These are phyloP conservation scores for Linderniella brevidens DNA, from an alignment of 257 asterid species.

Conservation along the genomic window DNA sequence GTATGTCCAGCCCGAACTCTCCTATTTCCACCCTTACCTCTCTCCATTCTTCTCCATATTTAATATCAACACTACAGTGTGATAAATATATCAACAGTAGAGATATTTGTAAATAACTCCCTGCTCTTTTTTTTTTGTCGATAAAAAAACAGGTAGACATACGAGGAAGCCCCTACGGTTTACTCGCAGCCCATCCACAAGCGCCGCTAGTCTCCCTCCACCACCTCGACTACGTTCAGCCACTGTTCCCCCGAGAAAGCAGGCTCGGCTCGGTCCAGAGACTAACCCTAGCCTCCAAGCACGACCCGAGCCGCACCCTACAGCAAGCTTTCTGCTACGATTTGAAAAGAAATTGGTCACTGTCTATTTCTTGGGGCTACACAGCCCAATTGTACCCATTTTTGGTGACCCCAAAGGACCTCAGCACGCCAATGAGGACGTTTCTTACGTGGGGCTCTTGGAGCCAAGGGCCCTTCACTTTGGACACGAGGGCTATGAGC, in stretches of 20 bases:
- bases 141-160: constrained; percentile 41
- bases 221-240: constrained; percentile 49
- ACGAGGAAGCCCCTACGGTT: constrained; percentile 61
- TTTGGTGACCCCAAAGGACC: constrained; percentile 29
- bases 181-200: constrained; percentile 69
- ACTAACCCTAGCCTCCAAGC: constrained; percentile 31
- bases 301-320: constrained; percentile 40
- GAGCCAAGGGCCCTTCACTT: constrained; percentile 53
- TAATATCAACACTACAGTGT: too few relatives aligned
- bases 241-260: constrained; percentile 45
- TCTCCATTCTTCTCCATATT: too few relatives aligned
- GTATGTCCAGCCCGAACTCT: too few relatives aligned
- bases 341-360: constrained; percentile 42
- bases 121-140: not conserved
- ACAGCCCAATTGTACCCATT: constrained; percentile 45
- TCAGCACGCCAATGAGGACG: constrained; percentile 55
- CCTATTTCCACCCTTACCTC: too few relatives aligned
- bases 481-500: constrained; percentile 59
- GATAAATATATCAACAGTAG: constrained; percentile 5
- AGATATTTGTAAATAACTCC: constrained; percentile 9
- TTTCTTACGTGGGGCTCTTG: constrained; percentile 64
- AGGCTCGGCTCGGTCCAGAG: constrained; percentile 35
- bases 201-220: constrained; percentile 79
- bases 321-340: constrained; percentile 67
- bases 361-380: constrained; percentile 82